Percentiles rank a stretch among this genome's conserved stretches.
These are phyloP conservation scores for Fusarium sambucinum DNA, from an alignment of 2,329 filamentous ascomycete genomes.

Conservation along the genomic window DNA sequence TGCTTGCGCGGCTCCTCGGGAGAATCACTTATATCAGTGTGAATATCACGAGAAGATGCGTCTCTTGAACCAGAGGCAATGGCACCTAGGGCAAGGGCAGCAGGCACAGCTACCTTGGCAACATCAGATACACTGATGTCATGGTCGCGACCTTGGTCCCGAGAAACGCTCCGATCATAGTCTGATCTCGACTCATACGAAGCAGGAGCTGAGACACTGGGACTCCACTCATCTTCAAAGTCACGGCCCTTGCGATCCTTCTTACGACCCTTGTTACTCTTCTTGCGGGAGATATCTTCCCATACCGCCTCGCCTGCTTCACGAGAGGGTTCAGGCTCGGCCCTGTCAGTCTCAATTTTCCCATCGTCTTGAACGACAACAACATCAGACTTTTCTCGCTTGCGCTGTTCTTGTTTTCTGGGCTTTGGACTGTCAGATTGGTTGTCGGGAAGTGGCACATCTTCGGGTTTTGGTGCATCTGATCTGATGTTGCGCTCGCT, in stretches of 20 bases:
- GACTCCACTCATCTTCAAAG: slow-evolving; percentile 43
- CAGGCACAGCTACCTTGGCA: slow-evolving; percentile 35
- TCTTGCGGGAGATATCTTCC: slow-evolving; percentile 50
- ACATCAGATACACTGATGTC: slow-evolving; percentile 28
- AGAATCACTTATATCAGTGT: slow-evolving; percentile 30
- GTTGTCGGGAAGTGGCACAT: slow-evolving; percentile 42
- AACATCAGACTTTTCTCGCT: slow-evolving; percentile 56
- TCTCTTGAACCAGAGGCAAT: slow-evolving; percentile 33
- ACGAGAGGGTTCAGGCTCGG: slow-evolving; percentile 30
- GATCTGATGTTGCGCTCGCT: slow-evolving; percentile 14
- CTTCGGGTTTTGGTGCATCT: slow-evolving; percentile 34
- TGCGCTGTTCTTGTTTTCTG: slow-evolving; percentile 54
- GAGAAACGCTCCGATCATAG: slow-evolving; percentile 19
- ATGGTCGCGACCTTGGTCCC: slow-evolving; percentile 23
- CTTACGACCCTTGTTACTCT: slow-evolving; percentile 51
- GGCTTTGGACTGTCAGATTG: slow-evolving; percentile 45
- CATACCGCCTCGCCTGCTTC: slow-evolving; percentile 41
- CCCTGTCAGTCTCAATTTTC: slow-evolving; percentile 25
- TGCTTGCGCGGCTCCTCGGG: slow-evolving; percentile 26
- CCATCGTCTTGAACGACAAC: slow-evolving; percentile 49
- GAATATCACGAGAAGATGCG: slow-evolving; percentile 29
- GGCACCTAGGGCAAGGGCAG: slow-evolving; percentile 39
- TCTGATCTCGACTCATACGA: slow-evolving; percentile 29
- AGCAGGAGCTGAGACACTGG: slow-evolving; percentile 48
- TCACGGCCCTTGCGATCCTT: slow-evolving; percentile 50